Evolutionary conservation across 768 basidiomycete genomes (phyloP).

Genomic region (Rhizopogon roseolus): DNA sequence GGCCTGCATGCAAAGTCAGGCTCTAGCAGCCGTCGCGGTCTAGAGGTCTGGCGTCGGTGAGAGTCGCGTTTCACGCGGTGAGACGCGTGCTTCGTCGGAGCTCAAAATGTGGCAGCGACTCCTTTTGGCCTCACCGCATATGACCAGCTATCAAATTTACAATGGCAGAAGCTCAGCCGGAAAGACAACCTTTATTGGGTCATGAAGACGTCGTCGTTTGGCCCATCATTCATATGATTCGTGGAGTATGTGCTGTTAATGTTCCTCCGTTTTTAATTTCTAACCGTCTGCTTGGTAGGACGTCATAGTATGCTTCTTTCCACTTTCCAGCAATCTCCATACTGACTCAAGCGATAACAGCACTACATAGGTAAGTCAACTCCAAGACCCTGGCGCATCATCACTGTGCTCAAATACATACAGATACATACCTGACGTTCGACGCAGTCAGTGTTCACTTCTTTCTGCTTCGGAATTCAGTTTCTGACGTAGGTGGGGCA

Average conservation of each 20-base stretch:
- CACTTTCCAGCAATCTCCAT: neutral
- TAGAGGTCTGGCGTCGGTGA: slow-evolving; percentile 17
- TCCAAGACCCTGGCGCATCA: neutral
- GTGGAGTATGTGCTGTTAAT: slow-evolving; percentile 40
- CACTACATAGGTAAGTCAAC: slow-evolving; percentile 57
- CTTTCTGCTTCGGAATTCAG: neutral
- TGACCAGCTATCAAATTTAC: neutral
- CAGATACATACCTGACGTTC: slow-evolving; percentile 81
- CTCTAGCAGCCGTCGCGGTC: slow-evolving; percentile 13
- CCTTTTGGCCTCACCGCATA: neutral
- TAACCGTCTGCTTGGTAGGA: slow-evolving; percentile 41
- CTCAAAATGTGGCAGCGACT: slow-evolving; percentile 18
- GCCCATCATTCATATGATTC: slow-evolving; percentile 77
- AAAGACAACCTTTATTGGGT: slow-evolving; percentile 36
- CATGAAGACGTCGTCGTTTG: slow-evolving; percentile 66
- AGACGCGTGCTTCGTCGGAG: slow-evolving; percentile 30
- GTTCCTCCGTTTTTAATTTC: neutral
- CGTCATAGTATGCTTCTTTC: slow-evolving; percentile 37
- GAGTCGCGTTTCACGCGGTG: slow-evolving; percentile 10
- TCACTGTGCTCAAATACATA: slow-evolving; percentile 3
- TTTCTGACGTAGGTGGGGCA: slow-evolving; percentile 26
- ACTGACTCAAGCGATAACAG: slow-evolving; percentile 29
- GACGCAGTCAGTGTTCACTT: slow-evolving; percentile 56
- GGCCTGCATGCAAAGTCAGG: slow-evolving; percentile 23
- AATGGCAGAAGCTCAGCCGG: slow-evolving; percentile 14